phyloP scores from a whole-genome alignment of 176 grass and related monocot genomes.

The Eleusine coracana region DNA sequence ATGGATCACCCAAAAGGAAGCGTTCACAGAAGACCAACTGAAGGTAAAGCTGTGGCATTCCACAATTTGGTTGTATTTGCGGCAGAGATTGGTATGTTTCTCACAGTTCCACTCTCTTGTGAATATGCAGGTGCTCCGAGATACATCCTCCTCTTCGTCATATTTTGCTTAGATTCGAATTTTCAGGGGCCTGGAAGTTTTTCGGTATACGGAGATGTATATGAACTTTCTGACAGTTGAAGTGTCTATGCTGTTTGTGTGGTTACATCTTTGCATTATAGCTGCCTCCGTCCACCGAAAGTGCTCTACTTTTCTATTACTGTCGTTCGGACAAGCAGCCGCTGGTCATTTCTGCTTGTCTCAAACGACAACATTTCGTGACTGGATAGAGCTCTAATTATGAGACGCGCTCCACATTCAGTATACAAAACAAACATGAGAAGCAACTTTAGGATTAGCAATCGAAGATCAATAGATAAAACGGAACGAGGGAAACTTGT shows the following conservation, averaged over 20 bases:
- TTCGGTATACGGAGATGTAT: background rate
- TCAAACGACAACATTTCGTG: no score
- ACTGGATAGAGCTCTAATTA: no score
- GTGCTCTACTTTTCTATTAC: no score
- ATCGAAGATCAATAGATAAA: no score
- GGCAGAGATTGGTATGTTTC: background rate
- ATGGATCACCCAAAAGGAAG: conserved; percentile 90
- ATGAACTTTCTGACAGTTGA: conserved; percentile 2
- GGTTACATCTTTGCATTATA: conserved; percentile 11
- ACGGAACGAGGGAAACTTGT: no score
- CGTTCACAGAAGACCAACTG: conserved; percentile 85
- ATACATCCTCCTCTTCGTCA: conserved; percentile 82
- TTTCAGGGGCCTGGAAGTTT: background rate
- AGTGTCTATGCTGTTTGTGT: background rate
- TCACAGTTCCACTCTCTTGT: conserved; percentile 3
- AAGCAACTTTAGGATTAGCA: no score
- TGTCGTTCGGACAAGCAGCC: no score
- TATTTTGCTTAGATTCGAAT: conserved; percentile 75
- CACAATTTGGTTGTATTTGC: conserved; percentile 6
- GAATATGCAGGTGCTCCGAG: conserved; percentile 72
- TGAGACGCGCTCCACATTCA: background rate
- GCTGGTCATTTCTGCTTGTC: no score
- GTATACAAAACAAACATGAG: no score
- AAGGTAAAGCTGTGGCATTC: conserved; percentile 61
- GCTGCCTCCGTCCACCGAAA: background rate